phyloP scores from a whole-genome alignment of 2,329 filamentous ascomycete species.

The Ceratocystis alfenasii region DNA sequence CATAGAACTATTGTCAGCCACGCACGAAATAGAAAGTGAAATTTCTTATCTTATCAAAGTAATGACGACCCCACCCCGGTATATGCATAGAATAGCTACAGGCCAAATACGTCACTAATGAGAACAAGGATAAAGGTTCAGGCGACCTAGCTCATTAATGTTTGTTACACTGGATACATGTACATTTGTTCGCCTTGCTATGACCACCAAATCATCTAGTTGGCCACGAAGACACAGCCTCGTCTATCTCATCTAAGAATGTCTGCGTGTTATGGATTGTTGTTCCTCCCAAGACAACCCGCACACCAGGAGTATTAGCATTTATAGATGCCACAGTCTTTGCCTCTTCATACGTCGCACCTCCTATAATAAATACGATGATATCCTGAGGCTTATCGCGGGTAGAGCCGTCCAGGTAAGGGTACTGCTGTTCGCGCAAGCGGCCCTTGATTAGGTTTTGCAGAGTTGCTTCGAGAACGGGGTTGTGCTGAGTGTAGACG shows the following conservation, averaged over 20 bases:
- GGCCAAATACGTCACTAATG: conserved; percentile 1
- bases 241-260: conserved; percentile 85
- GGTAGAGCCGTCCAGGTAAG: conserved; percentile 83
- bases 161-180: neutral
- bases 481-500: conserved; percentile 95
- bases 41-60: conserved; percentile 22
- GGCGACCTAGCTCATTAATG: conserved; percentile 1
- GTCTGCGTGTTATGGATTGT: conserved; percentile 75
- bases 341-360: conserved; percentile 90
- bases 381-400: conserved; percentile 95
- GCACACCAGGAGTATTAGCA: conserved; percentile 73
- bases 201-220: neutral
- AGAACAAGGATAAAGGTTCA: neutral
- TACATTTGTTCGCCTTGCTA: neutral
- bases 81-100: conserved; percentile 13
- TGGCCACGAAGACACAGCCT: conserved; percentile 78
- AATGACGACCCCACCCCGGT: conserved; percentile 11
- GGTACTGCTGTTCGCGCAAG: conserved; percentile 75
- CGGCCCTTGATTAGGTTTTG: conserved; percentile 90
- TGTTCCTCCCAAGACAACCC: conserved; percentile 82
- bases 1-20: neutral
- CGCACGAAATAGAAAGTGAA: neutral
- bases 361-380: conserved; percentile 86
- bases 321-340: conserved; percentile 95
- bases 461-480: conserved; percentile 71